Percentiles rank a stretch among this genome's conserved stretches.
phyloP scores from a whole-genome alignment of 345 rosid species.

The Excoecaria cochinchinensis region DNA sequence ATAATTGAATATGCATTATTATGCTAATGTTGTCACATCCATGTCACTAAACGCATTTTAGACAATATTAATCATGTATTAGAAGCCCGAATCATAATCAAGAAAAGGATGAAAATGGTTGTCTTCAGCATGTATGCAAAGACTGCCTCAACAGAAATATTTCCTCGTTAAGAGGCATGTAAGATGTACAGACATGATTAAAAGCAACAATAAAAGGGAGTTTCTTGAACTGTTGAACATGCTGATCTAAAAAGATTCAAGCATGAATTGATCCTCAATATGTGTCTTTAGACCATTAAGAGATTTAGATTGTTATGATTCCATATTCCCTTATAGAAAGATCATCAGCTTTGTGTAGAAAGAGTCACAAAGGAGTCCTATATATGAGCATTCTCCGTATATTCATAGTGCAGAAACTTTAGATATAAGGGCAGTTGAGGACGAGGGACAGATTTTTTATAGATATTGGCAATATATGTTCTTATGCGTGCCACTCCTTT shows the following conservation, averaged over 20 bases:
- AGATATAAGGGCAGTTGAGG: not conserved
- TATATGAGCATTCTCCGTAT: not conserved
- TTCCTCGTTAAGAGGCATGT: not conserved
- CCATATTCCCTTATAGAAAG: not conserved
- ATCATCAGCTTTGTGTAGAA: not conserved
- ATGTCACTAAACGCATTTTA: not conserved
- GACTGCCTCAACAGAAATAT: not conserved
- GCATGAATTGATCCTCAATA: not conserved
- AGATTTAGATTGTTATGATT: not conserved
- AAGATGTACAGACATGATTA: not conserved
- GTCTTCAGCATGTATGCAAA: not conserved
- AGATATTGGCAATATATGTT: not conserved
- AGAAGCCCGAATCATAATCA: not conserved
- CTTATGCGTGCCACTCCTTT: not conserved
- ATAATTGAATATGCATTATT: not conserved
- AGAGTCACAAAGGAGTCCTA: not conserved
- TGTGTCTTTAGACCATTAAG: not conserved
- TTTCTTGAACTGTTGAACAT: not conserved
- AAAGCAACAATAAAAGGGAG: not conserved
- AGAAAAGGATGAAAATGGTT: not conserved
- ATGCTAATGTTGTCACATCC: constrained; percentile 9
- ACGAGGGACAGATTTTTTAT: not conserved
- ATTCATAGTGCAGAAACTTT: not conserved
- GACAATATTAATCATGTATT: not conserved
- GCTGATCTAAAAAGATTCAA: not conserved